Conservation (phyloP, 2,329 filamentous ascomycete species). For the Gnomoniopsis sp. region DNA sequence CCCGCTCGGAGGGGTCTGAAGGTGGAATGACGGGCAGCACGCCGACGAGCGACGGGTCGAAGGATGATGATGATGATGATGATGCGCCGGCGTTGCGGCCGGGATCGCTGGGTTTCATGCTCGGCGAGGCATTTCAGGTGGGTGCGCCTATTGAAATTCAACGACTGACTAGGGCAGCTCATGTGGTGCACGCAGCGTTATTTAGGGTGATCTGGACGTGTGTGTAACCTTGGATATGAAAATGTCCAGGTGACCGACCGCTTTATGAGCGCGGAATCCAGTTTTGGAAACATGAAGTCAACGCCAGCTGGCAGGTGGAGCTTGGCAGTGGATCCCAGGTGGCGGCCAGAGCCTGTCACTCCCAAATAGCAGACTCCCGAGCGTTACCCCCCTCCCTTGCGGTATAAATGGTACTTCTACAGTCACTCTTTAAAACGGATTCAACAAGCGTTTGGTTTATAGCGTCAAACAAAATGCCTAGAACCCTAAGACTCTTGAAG, state of each 20-base stretch:
- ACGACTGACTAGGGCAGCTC: not conserved
- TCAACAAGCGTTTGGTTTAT: too few relatives aligned
- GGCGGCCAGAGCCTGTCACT: not conserved
- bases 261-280: not conserved
- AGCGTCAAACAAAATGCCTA: too few relatives aligned
- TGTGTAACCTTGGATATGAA: too few relatives aligned
- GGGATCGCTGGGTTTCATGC: slow-evolving; percentile 17
- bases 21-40: slow-evolving; percentile 46
- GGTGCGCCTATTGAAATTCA: not conserved
- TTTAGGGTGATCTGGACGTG: too few relatives aligned
- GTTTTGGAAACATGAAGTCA: not conserved
- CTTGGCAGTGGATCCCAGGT: not conserved
- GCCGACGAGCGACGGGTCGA: slow-evolving; percentile 23
- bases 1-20: slow-evolving; percentile 41
- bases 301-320: slow-evolving; percentile 4
- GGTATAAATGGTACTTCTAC: too few relatives aligned
- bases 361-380: too few relatives aligned
- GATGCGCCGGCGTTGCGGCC: slow-evolving; percentile 12
- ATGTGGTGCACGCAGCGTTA: not conserved
- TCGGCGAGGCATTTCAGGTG: slow-evolving; percentile 13
- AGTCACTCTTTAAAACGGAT: too few relatives aligned
- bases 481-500: too few relatives aligned
- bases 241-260: too few relatives aligned
- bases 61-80: too few relatives aligned
- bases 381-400: not conserved